Conservation (phyloP, 2,329 filamentous ascomycete species). For the Phyllosticta citribraziliensis region DNA sequence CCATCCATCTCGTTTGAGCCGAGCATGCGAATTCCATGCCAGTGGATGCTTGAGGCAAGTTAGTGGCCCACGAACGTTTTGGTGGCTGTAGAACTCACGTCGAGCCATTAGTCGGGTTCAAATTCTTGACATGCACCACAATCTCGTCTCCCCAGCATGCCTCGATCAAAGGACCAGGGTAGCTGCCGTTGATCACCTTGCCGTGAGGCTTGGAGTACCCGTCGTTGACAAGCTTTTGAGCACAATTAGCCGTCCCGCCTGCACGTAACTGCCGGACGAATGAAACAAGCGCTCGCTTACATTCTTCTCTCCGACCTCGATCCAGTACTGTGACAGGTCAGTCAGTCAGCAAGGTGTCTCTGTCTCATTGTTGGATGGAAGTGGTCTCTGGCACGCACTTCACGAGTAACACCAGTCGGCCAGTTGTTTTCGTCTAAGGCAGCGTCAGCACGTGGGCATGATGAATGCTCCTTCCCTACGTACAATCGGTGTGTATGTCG, state of each 20-base stretch:
- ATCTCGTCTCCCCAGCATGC: conserved; percentile 18
- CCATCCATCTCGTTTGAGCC: conserved; percentile 27
- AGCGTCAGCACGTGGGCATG: neutral
- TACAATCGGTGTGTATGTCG: conserved; percentile 18
- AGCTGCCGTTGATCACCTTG: conserved; percentile 18
- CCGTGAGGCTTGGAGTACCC: conserved; percentile 17
- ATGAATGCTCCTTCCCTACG: neutral
- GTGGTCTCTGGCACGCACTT: neutral
- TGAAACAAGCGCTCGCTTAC: neutral
- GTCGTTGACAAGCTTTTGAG: conserved; percentile 14
- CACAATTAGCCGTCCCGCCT: neutral
- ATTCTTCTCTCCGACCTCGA: conserved; percentile 9
- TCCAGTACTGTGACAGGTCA: conserved; percentile 2
- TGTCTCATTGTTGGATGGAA: neutral
- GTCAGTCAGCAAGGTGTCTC: neutral
- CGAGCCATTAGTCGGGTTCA: conserved; percentile 1
- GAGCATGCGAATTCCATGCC: conserved; percentile 21
- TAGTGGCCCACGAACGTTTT: neutral
- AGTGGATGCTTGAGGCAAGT: conserved; percentile 17
- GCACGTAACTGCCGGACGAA: neutral
- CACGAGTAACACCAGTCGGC: conserved; percentile 8
- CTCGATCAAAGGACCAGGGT: conserved; percentile 16
- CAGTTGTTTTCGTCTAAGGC: conserved; percentile 7
- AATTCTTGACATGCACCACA: conserved; percentile 3
- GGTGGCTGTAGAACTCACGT: neutral